Evolutionary conservation across 2,329 filamentous ascomycete genomes (phyloP), one percentile per base, ranked within the genome.

Genomic region (Teratosphaeriaceae sp.): DNA sequence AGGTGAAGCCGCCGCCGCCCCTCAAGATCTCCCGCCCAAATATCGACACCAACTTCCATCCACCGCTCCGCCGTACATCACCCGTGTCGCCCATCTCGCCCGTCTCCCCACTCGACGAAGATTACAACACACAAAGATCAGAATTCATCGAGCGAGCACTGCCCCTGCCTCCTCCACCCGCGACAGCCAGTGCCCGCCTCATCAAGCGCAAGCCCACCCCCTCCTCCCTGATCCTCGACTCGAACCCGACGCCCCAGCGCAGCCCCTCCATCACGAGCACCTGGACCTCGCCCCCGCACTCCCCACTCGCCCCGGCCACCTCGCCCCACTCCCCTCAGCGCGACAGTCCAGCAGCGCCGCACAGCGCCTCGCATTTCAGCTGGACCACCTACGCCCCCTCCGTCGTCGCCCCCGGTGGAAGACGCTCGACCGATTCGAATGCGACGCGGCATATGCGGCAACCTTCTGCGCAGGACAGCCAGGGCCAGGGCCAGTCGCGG

Each of bases 361-460:
- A 33, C 6, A 61, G 57, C 31, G 20, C 5, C 15, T 34, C 31
- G 45, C 60, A 56, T 45, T 61, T 63, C 53, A 62, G 58, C 45
- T 63, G 60, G 60, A 61, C 57, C 9, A 62, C 59, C 3, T 52
- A 49, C 39, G 59, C 54, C 29, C 43, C 50, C n/a, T 57, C 56
- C 12, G 40, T 48, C 12, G 40, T 48, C 26, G 38, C 48, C 26
- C 51, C 55, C 11, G 31, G 27, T 7, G 40, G 42, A 15, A 44
- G 52, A 21, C 47, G 42, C n/a, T 53, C 53, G 13, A 43, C 44
- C 19, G 47, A 53, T 38, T 48, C 47, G 15, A 35, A 38, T 22
- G 45, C 47, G 15, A 46, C 46, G 16, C 29, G 26, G 27, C 37
- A 40, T 16, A 11, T 39, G 11, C 33, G 42, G 13, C 37, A 43